Conservation (phyloP, 768 basidiomycete genomes). For the Suillus subluteus region DNA sequence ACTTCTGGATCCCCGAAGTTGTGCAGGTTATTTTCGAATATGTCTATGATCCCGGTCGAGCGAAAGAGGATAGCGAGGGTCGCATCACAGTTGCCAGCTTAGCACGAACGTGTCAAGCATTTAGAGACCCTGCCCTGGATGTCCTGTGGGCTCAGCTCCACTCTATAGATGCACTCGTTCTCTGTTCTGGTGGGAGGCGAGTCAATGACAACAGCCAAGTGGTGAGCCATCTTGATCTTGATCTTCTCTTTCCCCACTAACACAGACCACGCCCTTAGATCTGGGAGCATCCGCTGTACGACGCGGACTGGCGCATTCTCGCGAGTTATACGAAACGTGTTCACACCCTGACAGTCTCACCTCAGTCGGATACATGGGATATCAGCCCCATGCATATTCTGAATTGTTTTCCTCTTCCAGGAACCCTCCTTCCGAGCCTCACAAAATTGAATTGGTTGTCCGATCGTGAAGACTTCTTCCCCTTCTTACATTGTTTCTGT, state of each 20-base stretch:
- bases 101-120: conserved; percentile 7
- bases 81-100: background rate
- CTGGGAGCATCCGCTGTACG: background rate
- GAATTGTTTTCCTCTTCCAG: background rate
- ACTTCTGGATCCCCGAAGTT: conserved; percentile 21
- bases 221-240: background rate
- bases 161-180: conserved; percentile 10
- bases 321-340: background rate
- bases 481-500: conserved; percentile 3
- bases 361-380: background rate
- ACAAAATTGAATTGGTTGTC: conserved; percentile 23
- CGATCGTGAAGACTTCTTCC: background rate
- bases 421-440: conserved; percentile 29
- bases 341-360: background rate
- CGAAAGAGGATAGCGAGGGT: background rate
- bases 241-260: background rate
- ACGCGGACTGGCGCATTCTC: conserved; percentile 6
- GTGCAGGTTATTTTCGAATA: conserved; percentile 26
- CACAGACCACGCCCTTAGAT: no score
- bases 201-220: background rate
- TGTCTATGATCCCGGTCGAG: conserved; percentile 12
- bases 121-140: conserved; percentile 6
- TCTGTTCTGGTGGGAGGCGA: conserved; percentile 2
- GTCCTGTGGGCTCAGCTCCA: conserved; percentile 13
- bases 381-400: background rate